Percentiles rank a stretch among this genome's conserved stretches.
Conservation (phyloP, 768 basidiomycete genomes). For the Suillus discolor region DNA sequence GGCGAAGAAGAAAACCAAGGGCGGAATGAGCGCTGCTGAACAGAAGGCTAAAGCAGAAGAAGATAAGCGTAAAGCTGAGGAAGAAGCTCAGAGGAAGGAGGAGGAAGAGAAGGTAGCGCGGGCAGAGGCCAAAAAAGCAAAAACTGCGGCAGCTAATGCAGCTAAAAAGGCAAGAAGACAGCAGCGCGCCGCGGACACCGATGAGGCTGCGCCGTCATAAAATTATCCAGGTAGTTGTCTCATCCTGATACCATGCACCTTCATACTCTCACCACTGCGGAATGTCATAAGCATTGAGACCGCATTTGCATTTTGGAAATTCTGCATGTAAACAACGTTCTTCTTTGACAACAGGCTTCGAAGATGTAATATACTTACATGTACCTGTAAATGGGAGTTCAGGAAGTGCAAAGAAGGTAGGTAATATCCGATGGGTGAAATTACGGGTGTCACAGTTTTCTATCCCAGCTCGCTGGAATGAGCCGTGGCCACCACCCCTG, state of each 20-base stretch:
- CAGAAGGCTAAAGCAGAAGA: constrained; percentile 55
- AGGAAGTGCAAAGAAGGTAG: constrained; percentile 1
- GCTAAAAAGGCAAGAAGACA: constrained; percentile 86
- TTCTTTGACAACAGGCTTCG: background rate
- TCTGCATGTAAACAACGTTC: background rate
- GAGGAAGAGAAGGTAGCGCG: constrained; percentile 78
- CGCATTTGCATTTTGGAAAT: background rate
- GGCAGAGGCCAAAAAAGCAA: constrained; percentile 82
- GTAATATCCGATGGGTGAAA: background rate
- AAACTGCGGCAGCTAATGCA: constrained; percentile 83
- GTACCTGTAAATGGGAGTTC: background rate
- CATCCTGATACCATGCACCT: background rate
- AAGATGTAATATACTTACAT: background rate
- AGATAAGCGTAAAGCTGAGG: constrained; percentile 66
- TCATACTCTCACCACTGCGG: background rate
- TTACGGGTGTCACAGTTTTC: background rate
- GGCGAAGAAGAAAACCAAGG: constrained; percentile 77
- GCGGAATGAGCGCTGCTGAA: constrained; percentile 42
- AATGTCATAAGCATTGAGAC: background rate
- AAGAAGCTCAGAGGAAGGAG: constrained; percentile 75
- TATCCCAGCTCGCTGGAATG: background rate
- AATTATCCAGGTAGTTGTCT: background rate
- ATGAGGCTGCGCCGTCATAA: constrained; percentile 20
- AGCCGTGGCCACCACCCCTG: background rate
- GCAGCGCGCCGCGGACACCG: constrained; percentile 49